Evolutionary conservation across 2,329 filamentous ascomycete genomes (phyloP), one percentile per base, ranked within the genome.

Genomic region (Aspergillus alliaceus): DNA sequence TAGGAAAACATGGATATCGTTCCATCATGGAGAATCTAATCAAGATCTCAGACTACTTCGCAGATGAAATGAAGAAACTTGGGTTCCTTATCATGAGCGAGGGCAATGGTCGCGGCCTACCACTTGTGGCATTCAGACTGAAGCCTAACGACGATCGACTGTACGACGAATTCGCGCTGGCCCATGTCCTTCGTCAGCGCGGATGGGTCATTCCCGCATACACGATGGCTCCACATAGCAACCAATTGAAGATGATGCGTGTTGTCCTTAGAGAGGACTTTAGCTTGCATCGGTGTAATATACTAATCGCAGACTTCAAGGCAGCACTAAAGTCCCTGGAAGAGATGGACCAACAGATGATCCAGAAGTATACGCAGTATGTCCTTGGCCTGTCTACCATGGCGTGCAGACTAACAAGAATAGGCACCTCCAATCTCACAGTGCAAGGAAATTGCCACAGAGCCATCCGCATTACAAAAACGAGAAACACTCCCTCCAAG

Each of bases 121-220:
- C 93, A 0, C 86, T 97, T 0, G 93, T 97, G 1, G 93, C 93
- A 2, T 96, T 95, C 80, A 87, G 91, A 56, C 81, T 96, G 1
- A 76, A 86, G 48, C 79, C 83, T 25, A 76, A 81, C 24, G 72
- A 80, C 4, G 76, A 77, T 2, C 80, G 85, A 34, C 76, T 82
- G 56, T 90, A 84, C 66, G 88, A 91, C 67, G 89, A 92, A 74
- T 92, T 91, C 60, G 83, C 87, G 0, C 79, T 91, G 39, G 91
- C 93, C 0, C 91, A 95, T 71, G 88, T 91, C 72, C 84, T 97
- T 18, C 88, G 93, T 52, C 86, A 90, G 57, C 85, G 91, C 20
- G 90, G 90, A 37, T 97, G 93, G 93, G 89, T 96, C 22, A 90
- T 97, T 0, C 93, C 93, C 0, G 93, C 93, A 0, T 97, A 97